phyloP scores from a whole-genome alignment of 2,329 filamentous ascomycete genomes.

The Sclerotinia minor region DNA sequence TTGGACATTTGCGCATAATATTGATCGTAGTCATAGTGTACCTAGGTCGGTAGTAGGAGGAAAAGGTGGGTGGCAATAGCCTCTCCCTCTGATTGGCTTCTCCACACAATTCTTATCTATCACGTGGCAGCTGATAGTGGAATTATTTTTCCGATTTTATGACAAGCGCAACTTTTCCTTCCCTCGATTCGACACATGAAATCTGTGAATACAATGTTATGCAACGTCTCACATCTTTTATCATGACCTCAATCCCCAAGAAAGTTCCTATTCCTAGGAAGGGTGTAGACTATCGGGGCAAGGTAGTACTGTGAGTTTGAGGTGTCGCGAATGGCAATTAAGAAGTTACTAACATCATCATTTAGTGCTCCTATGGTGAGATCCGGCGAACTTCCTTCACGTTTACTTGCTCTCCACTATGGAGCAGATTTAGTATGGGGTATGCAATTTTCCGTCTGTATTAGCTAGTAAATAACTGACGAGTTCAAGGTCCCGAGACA shows the following conservation, averaged over 20 bases:
- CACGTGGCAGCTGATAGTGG: not conserved
- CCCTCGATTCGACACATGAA: not conserved
- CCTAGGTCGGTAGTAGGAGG: not conserved
- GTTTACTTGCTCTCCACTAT: conserved; percentile 86
- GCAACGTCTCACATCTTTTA: conserved; percentile 47
- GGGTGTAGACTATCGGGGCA: conserved; percentile 91
- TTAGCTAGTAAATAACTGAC: conserved; percentile 28
- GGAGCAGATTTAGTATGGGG: conserved; percentile 97
- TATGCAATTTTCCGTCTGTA: conserved; percentile 44
- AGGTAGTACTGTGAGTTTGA: conserved; percentile 68
- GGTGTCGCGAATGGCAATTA: not conserved
- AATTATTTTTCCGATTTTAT: conserved; percentile 7
- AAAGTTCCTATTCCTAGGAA: conserved; percentile 80
- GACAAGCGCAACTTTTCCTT: not conserved
- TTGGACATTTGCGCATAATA: not conserved
- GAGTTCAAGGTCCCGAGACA: conserved; percentile 74
- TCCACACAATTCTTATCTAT: not conserved
- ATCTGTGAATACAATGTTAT: conserved; percentile 36
- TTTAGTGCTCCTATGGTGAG: conserved; percentile 84
- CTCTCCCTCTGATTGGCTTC: too few relatives aligned
- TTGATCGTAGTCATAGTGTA: not conserved
- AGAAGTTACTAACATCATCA: not conserved
- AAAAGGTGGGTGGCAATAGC: not conserved
- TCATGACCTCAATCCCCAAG: conserved; percentile 61
- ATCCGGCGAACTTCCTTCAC: conserved; percentile 90